These are phyloP conservation scores for Aegilops sharonensis DNA, from an alignment of 176 grass and related monocot genomes.

Conservation along the genomic window DNA sequence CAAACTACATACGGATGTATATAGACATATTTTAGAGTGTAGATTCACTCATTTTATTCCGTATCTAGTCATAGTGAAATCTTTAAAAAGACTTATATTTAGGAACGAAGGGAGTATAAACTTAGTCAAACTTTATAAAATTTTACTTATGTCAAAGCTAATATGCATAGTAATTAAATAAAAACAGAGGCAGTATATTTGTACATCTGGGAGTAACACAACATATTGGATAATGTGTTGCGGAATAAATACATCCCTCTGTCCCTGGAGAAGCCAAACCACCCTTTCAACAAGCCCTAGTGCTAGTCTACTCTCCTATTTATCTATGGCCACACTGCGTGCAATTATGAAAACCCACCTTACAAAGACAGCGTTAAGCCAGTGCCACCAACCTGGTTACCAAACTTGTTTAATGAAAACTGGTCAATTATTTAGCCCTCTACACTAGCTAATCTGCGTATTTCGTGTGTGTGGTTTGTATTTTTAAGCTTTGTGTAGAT, in stretches of 20 bases:
- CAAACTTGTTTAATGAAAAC: not conserved
- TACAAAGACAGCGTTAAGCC: not conserved
- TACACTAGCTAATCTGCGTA: not conserved
- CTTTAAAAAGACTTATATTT: no score
- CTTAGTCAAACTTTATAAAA: no score
- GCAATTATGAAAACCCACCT: not conserved
- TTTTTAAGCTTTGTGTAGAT: not conserved
- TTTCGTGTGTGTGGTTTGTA: no score
- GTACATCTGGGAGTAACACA: not conserved
- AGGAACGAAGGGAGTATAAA: no score
- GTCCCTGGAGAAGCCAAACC: not conserved
- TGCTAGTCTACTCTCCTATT: not conserved
- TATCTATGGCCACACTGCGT: not conserved
- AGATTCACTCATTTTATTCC: no score
- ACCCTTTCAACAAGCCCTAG: conserved; percentile 11
- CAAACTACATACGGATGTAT: no score
- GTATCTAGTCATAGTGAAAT: no score
- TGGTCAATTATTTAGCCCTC: not conserved
- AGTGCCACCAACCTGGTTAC: not conserved
- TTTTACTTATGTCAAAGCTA: no score
- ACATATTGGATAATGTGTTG: not conserved
- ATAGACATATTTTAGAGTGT: no score
- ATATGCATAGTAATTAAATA: no score
- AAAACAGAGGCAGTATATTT: no score
- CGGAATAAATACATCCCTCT: not conserved